A percentile compares a stretch with the other conserved stretches of the same genome.
phyloP scores from a whole-genome alignment of 108 stramenopile genomes.

The Skeletonema potamos region DNA sequence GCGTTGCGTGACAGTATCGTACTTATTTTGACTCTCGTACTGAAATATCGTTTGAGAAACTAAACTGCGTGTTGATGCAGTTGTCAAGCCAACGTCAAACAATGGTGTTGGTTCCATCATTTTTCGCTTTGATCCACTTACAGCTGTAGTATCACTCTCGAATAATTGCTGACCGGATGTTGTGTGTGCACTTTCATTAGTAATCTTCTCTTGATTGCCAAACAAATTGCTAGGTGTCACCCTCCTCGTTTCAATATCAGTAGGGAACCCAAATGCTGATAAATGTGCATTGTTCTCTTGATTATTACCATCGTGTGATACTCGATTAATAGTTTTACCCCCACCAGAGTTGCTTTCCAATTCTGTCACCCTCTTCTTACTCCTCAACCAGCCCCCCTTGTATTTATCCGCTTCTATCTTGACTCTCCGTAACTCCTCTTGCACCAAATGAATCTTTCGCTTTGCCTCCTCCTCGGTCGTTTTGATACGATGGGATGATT shows the following conservation, averaged over 20 bases:
- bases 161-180: background rate
- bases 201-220: background rate
- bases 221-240: background rate
- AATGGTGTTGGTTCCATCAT: background rate
- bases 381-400: constrained; percentile 23
- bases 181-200: background rate
- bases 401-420: constrained; percentile 40
- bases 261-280: background rate
- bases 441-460: constrained; percentile 14
- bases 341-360: constrained; percentile 2
- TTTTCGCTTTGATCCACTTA: constrained; percentile 3
- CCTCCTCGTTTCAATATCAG: constrained; percentile 2
- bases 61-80: background rate
- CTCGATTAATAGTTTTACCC: constrained; percentile 4
- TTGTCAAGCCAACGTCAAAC: background rate
- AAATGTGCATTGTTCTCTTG: background rate
- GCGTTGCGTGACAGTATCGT: constrained; percentile 15
- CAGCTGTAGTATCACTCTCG: background rate
- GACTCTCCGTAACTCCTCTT: constrained; percentile 33
- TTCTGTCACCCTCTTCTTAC: constrained; percentile 30
- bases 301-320: constrained; percentile 1
- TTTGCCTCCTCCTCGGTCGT: constrained; percentile 18
- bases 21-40: background rate
- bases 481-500: constrained; percentile 8
- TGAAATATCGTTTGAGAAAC: background rate